phyloP scores from a whole-genome alignment of 108 stramenopile genomes.

The Cyclotella baltica region DNA sequence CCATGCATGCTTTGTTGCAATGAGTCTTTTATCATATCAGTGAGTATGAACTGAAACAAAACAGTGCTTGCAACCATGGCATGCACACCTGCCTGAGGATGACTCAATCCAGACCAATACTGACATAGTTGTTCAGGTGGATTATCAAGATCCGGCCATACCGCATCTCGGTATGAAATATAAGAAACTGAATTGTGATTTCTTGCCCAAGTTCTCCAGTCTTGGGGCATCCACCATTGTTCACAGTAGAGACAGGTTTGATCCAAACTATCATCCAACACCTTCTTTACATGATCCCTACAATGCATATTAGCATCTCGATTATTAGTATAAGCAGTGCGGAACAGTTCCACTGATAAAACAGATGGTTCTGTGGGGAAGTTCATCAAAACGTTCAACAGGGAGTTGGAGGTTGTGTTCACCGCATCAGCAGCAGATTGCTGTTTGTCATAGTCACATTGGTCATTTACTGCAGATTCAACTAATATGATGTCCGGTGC shows the following conservation, averaged over 20 bases:
- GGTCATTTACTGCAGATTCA: slow-evolving; percentile 22
- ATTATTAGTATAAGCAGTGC: neutral
- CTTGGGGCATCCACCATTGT: slow-evolving; percentile 23
- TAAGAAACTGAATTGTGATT: slow-evolving; percentile 16
- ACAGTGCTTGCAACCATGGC: slow-evolving; percentile 24
- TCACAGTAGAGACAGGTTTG: slow-evolving; percentile 4
- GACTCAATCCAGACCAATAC: slow-evolving; percentile 28
- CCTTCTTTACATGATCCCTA: neutral
- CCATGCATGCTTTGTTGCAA: neutral
- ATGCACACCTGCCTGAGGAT: slow-evolving; percentile 17
- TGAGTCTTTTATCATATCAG: neutral
- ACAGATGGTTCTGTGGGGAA: slow-evolving; percentile 17
- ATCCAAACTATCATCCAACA: neutral
- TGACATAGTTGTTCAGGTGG: slow-evolving; percentile 26
- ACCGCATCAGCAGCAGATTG: neutral
- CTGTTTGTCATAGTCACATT: slow-evolving; percentile 4
- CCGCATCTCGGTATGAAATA: slow-evolving; percentile 20
- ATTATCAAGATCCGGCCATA: slow-evolving; percentile 8
- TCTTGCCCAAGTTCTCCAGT: slow-evolving; percentile 14
- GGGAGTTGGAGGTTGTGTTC: neutral
- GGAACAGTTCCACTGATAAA: slow-evolving; percentile 24
- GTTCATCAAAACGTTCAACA: slow-evolving; percentile 12
- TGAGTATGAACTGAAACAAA: slow-evolving; percentile 6
- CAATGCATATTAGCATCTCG: slow-evolving; percentile 19
- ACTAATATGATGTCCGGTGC: slow-evolving; percentile 22